These are phyloP conservation scores for Bipolaris sorokiniana DNA, from an alignment of 2,329 filamentous ascomycete species.

Conservation along the genomic window DNA sequence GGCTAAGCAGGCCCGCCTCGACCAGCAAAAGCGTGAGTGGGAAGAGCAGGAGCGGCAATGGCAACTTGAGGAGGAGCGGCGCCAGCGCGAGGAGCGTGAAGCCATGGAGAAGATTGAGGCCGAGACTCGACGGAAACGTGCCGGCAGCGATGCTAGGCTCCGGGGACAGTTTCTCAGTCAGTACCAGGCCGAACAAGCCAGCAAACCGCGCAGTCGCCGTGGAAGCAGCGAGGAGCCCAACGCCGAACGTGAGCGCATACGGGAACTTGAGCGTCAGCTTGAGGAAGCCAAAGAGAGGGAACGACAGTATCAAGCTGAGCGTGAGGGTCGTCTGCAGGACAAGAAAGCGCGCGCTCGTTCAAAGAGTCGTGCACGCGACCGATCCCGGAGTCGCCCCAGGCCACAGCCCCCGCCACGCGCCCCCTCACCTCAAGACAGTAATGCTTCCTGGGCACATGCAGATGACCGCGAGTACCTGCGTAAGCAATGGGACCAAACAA, in stretches of 20 bases:
- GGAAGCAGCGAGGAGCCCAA: slow-evolving; percentile 55
- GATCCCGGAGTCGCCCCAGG: slow-evolving; percentile 44
- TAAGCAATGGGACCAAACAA: slow-evolving; percentile 59
- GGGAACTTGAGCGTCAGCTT: slow-evolving; percentile 77
- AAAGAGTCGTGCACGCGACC: slow-evolving; percentile 44
- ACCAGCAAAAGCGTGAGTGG: slow-evolving; percentile 75
- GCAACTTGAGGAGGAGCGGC: slow-evolving; percentile 76
- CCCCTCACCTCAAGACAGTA: slow-evolving; percentile 57
- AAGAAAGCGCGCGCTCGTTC: slow-evolving; percentile 48
- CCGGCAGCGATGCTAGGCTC: slow-evolving; percentile 69
- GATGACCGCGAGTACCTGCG: slow-evolving; percentile 70
- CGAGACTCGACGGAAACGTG: slow-evolving; percentile 68
- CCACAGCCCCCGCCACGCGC: slow-evolving; percentile 46
- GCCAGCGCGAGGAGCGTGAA: slow-evolving; percentile 74
- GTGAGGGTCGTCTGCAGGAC: slow-evolving; percentile 58
- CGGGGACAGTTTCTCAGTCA: slow-evolving; percentile 86
- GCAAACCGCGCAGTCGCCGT: slow-evolving; percentile 44
- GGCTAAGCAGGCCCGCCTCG: slow-evolving; percentile 63
- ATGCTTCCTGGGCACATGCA: slow-evolving; percentile 66
- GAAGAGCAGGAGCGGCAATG: slow-evolving; percentile 78
- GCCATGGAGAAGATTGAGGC: slow-evolving; percentile 70
- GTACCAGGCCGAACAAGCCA: slow-evolving; percentile 74
- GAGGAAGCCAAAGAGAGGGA: slow-evolving; percentile 72
- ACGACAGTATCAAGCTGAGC: slow-evolving; percentile 66
- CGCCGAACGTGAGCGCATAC: slow-evolving; percentile 71